These are phyloP conservation scores for Fusarium domesticum DNA, from an alignment of 2,329 filamentous ascomycete species.

Conservation along the genomic window DNA sequence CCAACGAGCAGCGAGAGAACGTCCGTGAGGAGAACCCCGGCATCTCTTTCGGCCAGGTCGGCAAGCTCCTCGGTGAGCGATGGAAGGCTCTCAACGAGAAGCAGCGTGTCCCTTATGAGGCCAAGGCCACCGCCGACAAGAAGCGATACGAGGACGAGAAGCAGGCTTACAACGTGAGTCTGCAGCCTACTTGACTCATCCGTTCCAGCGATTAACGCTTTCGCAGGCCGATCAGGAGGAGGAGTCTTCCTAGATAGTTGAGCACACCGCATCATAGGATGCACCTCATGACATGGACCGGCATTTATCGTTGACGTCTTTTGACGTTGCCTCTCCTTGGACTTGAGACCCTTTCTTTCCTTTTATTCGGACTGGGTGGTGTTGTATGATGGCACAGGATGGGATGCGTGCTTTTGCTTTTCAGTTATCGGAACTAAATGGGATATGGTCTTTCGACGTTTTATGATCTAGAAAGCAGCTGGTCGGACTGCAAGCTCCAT, in stretches of 20 bases:
- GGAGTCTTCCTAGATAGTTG: slow-evolving; percentile 43
- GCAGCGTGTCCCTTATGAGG: slow-evolving; percentile 90
- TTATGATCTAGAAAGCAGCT: slow-evolving; percentile 32
- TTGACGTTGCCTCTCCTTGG: slow-evolving; percentile 12
- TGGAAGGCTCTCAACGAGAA: slow-evolving; percentile 97
- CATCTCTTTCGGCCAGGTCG: slow-evolving; percentile 97
- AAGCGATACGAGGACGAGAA: slow-evolving; percentile 99
- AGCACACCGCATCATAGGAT: neutral
- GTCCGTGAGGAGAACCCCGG: slow-evolving; percentile 98
- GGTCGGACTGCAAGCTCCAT: slow-evolving; percentile 26
- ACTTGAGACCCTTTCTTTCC: slow-evolving; percentile 26
- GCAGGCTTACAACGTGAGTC: slow-evolving; percentile 80
- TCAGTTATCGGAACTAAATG: slow-evolving; percentile 35
- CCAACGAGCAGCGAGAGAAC: slow-evolving; percentile 98
- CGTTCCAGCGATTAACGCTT: slow-evolving; percentile 27
- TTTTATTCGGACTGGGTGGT: slow-evolving; percentile 41
- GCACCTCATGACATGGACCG: neutral
- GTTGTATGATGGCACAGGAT: slow-evolving; percentile 43
- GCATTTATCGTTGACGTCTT: slow-evolving; percentile 2
- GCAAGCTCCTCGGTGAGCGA: slow-evolving; percentile 95
- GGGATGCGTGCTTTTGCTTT: slow-evolving; percentile 39
- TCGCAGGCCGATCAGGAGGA: slow-evolving; percentile 58
- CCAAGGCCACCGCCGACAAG: slow-evolving; percentile 96
- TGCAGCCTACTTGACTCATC: slow-evolving; percentile 9
- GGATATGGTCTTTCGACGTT: slow-evolving; percentile 34